Conservation (phyloP, 495 filamentous ascomycete species). For the Penicillium goetzii region DNA sequence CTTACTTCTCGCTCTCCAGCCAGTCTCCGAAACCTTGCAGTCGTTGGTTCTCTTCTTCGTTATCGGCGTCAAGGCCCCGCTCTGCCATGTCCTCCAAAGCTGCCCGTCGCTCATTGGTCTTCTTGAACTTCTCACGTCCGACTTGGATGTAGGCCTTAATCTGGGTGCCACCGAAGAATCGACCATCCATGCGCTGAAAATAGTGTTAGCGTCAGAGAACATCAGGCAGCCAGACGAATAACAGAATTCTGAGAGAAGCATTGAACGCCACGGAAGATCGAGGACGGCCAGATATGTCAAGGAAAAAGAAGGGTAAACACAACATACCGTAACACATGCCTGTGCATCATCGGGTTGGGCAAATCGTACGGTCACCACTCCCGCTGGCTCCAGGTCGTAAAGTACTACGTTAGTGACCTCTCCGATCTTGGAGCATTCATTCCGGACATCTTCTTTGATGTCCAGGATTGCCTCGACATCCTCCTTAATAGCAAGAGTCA, state of each 20-base stretch:
- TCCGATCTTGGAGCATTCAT: conserved; percentile 86
- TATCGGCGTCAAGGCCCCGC: conserved; percentile 43
- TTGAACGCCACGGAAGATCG: not conserved
- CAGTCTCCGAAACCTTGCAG: conserved; percentile 60
- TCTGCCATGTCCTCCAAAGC: conserved; percentile 51
- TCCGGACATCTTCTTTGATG: conserved; percentile 91
- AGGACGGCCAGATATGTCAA: not conserved
- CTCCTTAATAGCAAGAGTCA: conserved; percentile 53
- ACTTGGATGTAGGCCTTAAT: conserved; percentile 78
- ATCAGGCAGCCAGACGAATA: not conserved
- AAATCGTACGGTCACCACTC: conserved; percentile 85
- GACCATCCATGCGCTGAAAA: conserved; percentile 72
- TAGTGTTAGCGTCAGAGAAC: not conserved
- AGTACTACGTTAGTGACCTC: conserved; percentile 88
- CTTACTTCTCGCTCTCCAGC: conserved; percentile 45
- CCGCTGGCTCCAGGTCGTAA: conserved; percentile 85
- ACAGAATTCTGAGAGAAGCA: not conserved
- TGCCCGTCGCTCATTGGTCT: conserved; percentile 55
- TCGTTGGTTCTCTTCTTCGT: conserved; percentile 51
- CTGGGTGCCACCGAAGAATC: conserved; percentile 72
- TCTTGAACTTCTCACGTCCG: conserved; percentile 77
- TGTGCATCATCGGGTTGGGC: conserved; percentile 66
- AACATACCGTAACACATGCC: conserved; percentile 66
- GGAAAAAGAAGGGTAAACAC: not conserved
- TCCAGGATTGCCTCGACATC: conserved; percentile 84